phyloP scores from a whole-genome alignment of 1,139 yeast species.

The Scheffersomyces segobiensis region DNA sequence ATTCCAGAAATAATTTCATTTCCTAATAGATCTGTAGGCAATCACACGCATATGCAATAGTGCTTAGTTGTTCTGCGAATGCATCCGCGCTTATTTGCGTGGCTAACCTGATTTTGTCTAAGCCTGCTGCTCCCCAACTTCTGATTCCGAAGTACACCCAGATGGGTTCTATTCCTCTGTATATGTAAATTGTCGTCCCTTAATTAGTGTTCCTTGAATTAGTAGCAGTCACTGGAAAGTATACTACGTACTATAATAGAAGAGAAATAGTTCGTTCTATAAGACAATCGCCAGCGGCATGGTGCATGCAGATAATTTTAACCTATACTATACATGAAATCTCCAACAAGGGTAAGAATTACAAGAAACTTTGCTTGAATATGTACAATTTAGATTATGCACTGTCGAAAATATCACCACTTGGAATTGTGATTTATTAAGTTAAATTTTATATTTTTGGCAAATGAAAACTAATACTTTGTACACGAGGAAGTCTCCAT shows the following conservation, averaged over 20 bases:
- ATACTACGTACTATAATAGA: neutral
- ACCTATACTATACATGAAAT: neutral
- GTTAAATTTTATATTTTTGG: neutral
- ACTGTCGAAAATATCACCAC: neutral
- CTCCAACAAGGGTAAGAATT: neutral
- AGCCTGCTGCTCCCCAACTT: no score
- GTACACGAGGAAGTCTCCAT: neutral
- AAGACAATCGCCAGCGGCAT: neutral
- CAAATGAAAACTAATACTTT: neutral
- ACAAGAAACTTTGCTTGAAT: constrained; percentile 1
- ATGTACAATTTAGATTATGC: neutral
- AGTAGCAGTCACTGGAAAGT: neutral
- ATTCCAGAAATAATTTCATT: neutral
- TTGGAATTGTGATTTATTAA: neutral
- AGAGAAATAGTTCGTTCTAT: neutral
- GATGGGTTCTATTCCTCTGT: neutral
- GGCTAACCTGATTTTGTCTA: neutral
- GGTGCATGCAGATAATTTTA: neutral
- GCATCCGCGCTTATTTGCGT: neutral
- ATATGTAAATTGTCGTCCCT: neutral
- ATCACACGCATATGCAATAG: neutral
- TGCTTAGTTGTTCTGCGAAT: neutral
- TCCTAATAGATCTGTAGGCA: neutral
- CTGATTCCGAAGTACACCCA: no score
- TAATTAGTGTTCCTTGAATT: neutral